Conservation (phyloP, 441 rosid genomes). For the Populus tomentosa region DNA sequence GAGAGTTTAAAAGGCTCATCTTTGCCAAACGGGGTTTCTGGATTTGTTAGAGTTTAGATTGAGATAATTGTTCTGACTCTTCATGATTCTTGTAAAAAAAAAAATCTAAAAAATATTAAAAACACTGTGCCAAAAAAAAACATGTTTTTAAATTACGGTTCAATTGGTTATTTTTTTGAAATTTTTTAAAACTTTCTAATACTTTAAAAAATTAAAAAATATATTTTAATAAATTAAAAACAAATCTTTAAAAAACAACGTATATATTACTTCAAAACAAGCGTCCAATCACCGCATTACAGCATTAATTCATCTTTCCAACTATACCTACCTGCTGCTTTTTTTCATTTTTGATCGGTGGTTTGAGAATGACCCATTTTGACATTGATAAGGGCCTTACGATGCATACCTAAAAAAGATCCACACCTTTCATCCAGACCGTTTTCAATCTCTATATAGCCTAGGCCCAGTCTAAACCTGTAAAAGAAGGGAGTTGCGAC, state of each 20-base stretch:
- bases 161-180: too few relatives aligned
- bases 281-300: background rate
- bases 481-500: background rate
- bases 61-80: background rate
- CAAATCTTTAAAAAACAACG: too few relatives aligned
- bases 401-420: background rate
- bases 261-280: too few relatives aligned
- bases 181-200: too few relatives aligned
- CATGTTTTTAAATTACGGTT: too few relatives aligned
- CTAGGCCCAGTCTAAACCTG: background rate
- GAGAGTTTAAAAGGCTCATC: constrained; percentile 10
- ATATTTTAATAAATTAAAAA: too few relatives aligned
- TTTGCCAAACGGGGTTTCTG: constrained; percentile 38
- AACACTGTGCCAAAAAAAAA: background rate
- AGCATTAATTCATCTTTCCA: background rate
- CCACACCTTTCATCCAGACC: background rate
- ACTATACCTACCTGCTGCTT: background rate
- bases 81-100: too few relatives aligned
- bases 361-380: background rate
- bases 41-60: constrained; percentile 18
- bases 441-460: background rate
- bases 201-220: too few relatives aligned
- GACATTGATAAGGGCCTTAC: background rate
- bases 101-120: too few relatives aligned
- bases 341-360: background rate